A percentile compares a stretch with the other conserved stretches of the same genome.
Conservation (phyloP, 2,329 filamentous ascomycete species). For the Ceratocystis variospora region DNA sequence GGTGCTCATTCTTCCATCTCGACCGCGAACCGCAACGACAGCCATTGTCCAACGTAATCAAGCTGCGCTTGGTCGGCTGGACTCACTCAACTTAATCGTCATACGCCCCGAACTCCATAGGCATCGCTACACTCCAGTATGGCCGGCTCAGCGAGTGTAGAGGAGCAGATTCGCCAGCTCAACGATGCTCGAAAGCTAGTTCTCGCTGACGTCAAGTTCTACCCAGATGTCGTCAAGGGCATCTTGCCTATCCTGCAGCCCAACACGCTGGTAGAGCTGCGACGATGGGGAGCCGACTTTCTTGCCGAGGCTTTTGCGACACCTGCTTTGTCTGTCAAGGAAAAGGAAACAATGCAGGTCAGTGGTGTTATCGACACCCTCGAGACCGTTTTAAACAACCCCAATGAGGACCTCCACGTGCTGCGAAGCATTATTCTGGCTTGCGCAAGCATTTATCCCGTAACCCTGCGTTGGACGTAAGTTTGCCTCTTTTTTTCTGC, state of each 20-base stretch:
- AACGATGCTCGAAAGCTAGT: slow-evolving; percentile 83
- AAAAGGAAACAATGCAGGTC: slow-evolving; percentile 69
- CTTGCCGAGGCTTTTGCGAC: slow-evolving; percentile 91
- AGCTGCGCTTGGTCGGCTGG: neutral
- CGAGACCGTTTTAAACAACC: slow-evolving; percentile 52
- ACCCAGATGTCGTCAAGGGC: slow-evolving; percentile 79
- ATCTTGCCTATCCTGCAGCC: slow-evolving; percentile 83
- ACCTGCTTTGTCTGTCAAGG: slow-evolving; percentile 60
- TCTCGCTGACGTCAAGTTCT: slow-evolving; percentile 73
- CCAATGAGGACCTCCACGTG: slow-evolving; percentile 65
- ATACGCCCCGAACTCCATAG: slow-evolving; percentile 5
- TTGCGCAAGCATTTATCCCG: slow-evolving; percentile 80
- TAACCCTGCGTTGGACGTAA: slow-evolving; percentile 89
- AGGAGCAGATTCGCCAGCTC: slow-evolving; percentile 74
- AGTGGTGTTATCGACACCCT: slow-evolving; percentile 61
- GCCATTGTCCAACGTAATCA: neutral
- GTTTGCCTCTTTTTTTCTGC: slow-evolving; percentile 30
- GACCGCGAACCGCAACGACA: neutral
- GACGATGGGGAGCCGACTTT: slow-evolving; percentile 93
- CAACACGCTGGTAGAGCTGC: slow-evolving; percentile 60
- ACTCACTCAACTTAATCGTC: too few species aligned
- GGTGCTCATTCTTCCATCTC: neutral
- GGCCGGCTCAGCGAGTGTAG: slow-evolving; percentile 45
- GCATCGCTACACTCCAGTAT: slow-evolving; percentile 29
- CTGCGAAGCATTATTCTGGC: slow-evolving; percentile 78